Evolutionary conservation across 2,329 filamentous ascomycete genomes (phyloP).

Genomic region (Aspergillus pseudoviridinutans): DNA sequence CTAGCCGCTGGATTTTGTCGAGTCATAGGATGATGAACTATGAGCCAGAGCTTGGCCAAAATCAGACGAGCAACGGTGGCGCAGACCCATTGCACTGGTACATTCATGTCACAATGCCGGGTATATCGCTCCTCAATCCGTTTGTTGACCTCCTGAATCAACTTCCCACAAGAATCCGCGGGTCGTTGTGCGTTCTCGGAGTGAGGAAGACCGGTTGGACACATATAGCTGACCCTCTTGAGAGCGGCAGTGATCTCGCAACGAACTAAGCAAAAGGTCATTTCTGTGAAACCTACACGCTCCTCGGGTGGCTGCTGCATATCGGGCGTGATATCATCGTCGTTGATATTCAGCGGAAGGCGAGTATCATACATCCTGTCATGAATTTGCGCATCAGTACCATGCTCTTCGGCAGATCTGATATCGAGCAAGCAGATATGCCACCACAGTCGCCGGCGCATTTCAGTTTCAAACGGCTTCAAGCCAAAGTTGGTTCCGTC

Average conservation of each 20-base stretch:
- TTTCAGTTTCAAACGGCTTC: constrained; percentile 49
- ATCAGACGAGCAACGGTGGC: constrained; percentile 67
- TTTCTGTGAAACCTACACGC: constrained; percentile 51
- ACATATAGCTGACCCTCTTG: constrained; percentile 36
- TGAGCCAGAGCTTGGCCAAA: constrained; percentile 72
- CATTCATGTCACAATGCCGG: constrained; percentile 47
- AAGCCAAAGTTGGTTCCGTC: constrained; percentile 48
- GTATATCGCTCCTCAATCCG: constrained; percentile 56
- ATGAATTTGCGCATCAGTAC: constrained; percentile 43
- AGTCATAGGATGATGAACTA: constrained; percentile 71
- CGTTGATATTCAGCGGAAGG: constrained; percentile 51
- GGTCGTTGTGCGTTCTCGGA: constrained; percentile 12
- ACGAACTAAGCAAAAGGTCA: constrained; percentile 49
- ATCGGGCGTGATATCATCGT: constrained; percentile 48
- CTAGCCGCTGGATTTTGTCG: constrained; percentile 50
- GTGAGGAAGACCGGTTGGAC: constrained; percentile 25
- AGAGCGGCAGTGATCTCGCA: constrained; percentile 49
- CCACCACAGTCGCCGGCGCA: constrained; percentile 52
- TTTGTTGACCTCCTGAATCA: constrained; percentile 52
- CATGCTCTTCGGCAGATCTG: constrained; percentile 49
- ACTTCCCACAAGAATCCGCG: constrained; percentile 36
- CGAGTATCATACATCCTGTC: constrained; percentile 45
- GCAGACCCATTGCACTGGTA: constrained; percentile 63
- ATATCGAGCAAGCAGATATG: constrained; percentile 47
- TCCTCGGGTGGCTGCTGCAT: constrained; percentile 48